Percentiles rank a stretch among this genome's conserved stretches.
These are phyloP conservation scores for Elymus sibiricus DNA, from an alignment of 176 grass and related monocot genomes.

Conservation along the genomic window DNA sequence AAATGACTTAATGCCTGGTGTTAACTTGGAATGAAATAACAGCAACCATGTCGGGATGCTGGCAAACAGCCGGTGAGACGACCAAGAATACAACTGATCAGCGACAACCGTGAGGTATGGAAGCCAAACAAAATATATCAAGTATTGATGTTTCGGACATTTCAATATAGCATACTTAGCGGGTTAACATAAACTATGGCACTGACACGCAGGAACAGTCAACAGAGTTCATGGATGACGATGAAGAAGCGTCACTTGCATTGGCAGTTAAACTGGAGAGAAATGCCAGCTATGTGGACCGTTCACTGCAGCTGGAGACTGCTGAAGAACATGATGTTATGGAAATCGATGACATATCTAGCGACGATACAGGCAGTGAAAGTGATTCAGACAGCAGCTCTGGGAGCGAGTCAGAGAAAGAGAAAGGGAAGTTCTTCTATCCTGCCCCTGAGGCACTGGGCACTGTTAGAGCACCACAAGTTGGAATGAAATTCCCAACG, in stretches of 20 bases:
- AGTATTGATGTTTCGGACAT: neutral
- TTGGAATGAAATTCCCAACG: conserved; percentile 13
- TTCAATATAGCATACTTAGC: neutral
- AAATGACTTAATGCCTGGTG: neutral
- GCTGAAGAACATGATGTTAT: neutral
- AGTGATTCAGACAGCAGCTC: neutral
- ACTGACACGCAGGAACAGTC: neutral
- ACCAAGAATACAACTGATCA: neutral
- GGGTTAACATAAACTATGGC: neutral
- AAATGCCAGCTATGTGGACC: neutral
- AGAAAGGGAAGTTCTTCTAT: neutral
- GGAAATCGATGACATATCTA: neutral
- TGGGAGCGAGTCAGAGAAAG: neutral
- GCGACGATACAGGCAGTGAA: neutral
- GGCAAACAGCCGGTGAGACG: neutral
- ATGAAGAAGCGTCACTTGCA: neutral
- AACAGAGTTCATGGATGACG: neutral
- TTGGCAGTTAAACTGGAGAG: neutral
- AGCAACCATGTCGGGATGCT: neutral
- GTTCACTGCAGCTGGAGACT: neutral
- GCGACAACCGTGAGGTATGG: neutral
- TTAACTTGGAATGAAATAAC: neutral
- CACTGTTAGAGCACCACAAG: neutral
- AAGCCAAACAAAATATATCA: neutral
- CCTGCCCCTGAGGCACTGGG: neutral